Base-by-base conservation (phyloP, 2,329 filamentous ascomycete species). In the Xylariales sp. region DNA sequence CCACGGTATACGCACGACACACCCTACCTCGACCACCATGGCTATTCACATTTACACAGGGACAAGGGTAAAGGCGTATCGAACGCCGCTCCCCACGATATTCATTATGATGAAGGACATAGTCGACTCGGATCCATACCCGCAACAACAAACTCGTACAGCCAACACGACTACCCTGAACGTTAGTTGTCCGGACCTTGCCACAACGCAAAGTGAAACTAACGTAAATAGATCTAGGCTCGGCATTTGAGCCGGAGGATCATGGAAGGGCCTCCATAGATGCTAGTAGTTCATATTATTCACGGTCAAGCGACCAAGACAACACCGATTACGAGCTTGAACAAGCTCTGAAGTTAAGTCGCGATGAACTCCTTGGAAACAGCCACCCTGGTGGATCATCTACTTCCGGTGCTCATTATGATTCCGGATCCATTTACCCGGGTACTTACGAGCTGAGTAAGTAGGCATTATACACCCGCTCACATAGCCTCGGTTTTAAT, bases 401-500 rank as follows among this genome's bases (percentile, higher is more conserved):
- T 30, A 69, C 66, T 65, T 69, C 73, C n/a, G 52, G 68, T 28
- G 32, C 63, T 63, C 41, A 64, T 39, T 71, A 73, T 46, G 36
- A 58, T 56, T 43, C 70, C 5, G 59, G 57, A n/a, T 36, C 70
- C 28, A 56, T 75, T 48, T 69, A 74, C 43, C 67, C 74, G 36
- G 72, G 64, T 60, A 70, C 73, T 48, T 76, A 76, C 39, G 69
- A 67, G 36, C 50, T 70, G 30, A 70, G 75, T 76, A 60, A 62
- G 72, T 70, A 39, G 32, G 14, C 14, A 43, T 46, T 12, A 41
- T 32, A 53, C 18, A 65, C 56, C 12, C 10, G 62, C 41, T 30
- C 5, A 43, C 28, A 16, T 34, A n/a, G 32, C 12, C 57, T 28
- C 23, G 12, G 41, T 60, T 41, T 39, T 64, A 16, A 64, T 14